Evolutionary conservation across 371 early-diverging fungal genomes (phyloP).

Genomic region (Mucor racemosus): DNA sequence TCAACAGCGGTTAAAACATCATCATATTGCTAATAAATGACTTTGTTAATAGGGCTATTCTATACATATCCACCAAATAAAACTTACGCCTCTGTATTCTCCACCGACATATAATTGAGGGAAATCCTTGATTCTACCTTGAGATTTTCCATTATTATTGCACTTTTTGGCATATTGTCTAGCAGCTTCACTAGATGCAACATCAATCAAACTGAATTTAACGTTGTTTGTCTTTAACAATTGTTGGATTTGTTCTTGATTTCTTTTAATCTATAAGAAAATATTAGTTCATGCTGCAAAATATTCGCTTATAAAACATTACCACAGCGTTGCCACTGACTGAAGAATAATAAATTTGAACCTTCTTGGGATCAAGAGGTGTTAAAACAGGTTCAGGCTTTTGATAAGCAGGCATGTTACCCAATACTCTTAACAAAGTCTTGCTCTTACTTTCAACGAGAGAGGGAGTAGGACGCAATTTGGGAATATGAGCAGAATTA

Average conservation of each 20-base stretch:
- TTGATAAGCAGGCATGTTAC: slow-evolving; percentile 27
- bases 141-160: slow-evolving; percentile 37
- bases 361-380: slow-evolving; percentile 46
- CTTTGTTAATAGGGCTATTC: not conserved
- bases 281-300: not conserved
- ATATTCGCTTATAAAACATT: not conserved
- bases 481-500: slow-evolving; percentile 4
- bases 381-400: slow-evolving; percentile 40
- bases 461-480: slow-evolving; percentile 28
- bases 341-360: slow-evolving; percentile 50
- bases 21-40: slow-evolving; percentile 30
- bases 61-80: no score
- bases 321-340: slow-evolving; percentile 50
- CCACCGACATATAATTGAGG: slow-evolving; percentile 53
- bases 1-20: slow-evolving; percentile 35
- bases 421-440: slow-evolving; percentile 29
- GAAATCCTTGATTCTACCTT: slow-evolving; percentile 41
- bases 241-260: slow-evolving; percentile 52
- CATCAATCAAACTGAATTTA: slow-evolving; percentile 47
- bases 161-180: slow-evolving; percentile 45
- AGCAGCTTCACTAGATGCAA: slow-evolving; percentile 50
- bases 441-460: slow-evolving; percentile 35
- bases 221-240: slow-evolving; percentile 35
- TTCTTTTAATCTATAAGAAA: slow-evolving; percentile 43
- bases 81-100: slow-evolving; percentile 46